Base-by-base conservation (phyloP, 2,329 filamentous ascomycete genomes). In the Scortechinia acanthostroma region DNA sequence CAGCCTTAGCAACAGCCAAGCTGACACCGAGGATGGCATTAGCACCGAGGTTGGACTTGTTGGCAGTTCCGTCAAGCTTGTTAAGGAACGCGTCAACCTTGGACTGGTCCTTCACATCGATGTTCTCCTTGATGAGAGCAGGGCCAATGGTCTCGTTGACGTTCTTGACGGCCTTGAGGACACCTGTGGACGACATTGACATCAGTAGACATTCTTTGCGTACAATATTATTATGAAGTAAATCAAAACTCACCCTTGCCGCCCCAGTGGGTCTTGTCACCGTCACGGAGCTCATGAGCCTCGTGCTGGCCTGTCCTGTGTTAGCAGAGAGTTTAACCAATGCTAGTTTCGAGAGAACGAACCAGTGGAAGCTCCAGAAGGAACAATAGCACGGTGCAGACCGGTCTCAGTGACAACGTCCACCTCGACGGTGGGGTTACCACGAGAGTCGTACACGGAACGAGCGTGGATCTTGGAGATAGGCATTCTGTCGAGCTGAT, bases 361-460 rank as follows among this genome's bases (percentile, higher is more conserved):
- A 91, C 86, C 90, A 60, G 91, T 96, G 59, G 91, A 96, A 61
- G 91, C 91, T 68, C 91, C 91, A 55, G 91, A 96, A 60, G 91
- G 91, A 52, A 97, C 91, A 66, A 96, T 96, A 66, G 91, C 91
- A 64, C 91, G 90, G 83, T 96, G 91, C 52, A 97, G 84, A 63
- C 91, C 91, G 59, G 87, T 94, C 76, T 95, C 89, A 58, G 91
- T 96, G 73, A 95, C 86, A 59, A 96, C 82, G 68, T 96, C 91
- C 61, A 97, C 91, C 80, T 97, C 91, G 63, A 96, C 91, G 65
- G 93, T 98, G 62, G 93, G 93, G 84, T 98, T 98, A 67, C 81
- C 81, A 66, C 93, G 91, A 69, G 93, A 97, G 81, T 98, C 93
- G 82, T 91, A 98, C 76, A 98, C 90, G 63, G 86, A 91, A 66